Evolutionary conservation across 2,329 filamentous ascomycete species (phyloP).

Genomic region (Monosporascus sp.): DNA sequence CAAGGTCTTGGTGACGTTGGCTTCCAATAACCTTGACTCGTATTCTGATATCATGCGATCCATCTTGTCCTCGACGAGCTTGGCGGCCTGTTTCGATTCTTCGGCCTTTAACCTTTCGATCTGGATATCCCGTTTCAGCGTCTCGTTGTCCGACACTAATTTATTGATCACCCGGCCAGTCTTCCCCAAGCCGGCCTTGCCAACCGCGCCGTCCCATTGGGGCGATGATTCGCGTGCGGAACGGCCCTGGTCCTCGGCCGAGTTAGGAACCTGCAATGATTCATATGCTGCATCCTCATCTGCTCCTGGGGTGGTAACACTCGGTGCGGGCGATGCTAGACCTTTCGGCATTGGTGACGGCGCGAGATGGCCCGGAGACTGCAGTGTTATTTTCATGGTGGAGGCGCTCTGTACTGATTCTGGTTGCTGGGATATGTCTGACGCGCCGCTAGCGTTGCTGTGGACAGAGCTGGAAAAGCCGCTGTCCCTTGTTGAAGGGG

Average conservation of each 20-base stretch:
- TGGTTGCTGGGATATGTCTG: conserved; percentile 32
- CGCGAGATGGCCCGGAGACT: conserved; percentile 12
- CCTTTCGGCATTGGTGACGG: conserved; percentile 8
- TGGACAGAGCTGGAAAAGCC: conserved; percentile 51
- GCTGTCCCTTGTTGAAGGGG: conserved; percentile 39
- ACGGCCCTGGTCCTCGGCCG: conserved; percentile 23
- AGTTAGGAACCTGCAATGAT: conserved; percentile 31
- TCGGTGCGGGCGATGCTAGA: conserved; percentile 16
- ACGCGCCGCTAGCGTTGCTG: conserved; percentile 46
- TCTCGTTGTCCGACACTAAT: conserved; percentile 74
- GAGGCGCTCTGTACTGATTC: conserved; percentile 24
- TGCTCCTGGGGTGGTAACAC: conserved; percentile 13
- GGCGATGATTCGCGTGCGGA: conserved; percentile 25
- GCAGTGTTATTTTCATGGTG: conserved; percentile 25
- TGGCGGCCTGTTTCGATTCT: conserved; percentile 63
- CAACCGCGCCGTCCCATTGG: conserved; percentile 61
- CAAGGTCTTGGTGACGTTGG: conserved; percentile 64
- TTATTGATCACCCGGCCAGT: conserved; percentile 75
- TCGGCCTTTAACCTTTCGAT: conserved; percentile 61
- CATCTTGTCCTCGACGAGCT: conserved; percentile 65
- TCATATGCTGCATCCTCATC: conserved; percentile 15
- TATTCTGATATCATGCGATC: conserved; percentile 63
- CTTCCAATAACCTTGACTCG: conserved; percentile 63
- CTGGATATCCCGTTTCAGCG: conserved; percentile 66
- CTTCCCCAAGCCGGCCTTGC: conserved; percentile 66